A percentile compares a stretch with the other conserved stretches of the same genome.
phyloP scores from a whole-genome alignment of 768 basidiomycete species.

The Boletus eberwhitei region DNA sequence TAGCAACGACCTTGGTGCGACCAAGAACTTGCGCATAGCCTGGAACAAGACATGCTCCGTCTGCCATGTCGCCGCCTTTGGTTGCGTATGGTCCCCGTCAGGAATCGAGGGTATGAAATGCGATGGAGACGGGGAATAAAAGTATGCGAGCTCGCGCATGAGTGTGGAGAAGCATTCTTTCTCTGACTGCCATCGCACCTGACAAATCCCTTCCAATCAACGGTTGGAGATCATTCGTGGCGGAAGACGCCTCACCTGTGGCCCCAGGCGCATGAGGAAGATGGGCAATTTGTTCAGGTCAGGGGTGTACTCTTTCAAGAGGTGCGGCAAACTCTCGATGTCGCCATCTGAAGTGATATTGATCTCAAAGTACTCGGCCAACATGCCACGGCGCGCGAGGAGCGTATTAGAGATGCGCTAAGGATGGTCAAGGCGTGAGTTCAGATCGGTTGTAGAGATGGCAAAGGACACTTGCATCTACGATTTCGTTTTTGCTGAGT shows the following conservation, averaged over 20 bases:
- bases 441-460: neutral
- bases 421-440: neutral
- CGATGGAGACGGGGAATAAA: conserved; percentile 62
- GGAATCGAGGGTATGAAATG: conserved; percentile 14
- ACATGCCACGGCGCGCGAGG: conserved; percentile 69
- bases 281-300: conserved; percentile 87
- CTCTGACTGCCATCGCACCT: conserved; percentile 91
- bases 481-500: conserved; percentile 58
- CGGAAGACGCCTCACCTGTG: conserved; percentile 54
- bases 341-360: conserved; percentile 61
- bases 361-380: conserved; percentile 88
- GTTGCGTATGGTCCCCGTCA: conserved; percentile 39
- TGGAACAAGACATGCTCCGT: conserved; percentile 91
- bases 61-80: conserved; percentile 71
- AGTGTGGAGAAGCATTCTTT: conserved; percentile 82
- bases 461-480: conserved; percentile 51
- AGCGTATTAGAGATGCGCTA: conserved; percentile 68
- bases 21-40: conserved; percentile 72
- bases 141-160: conserved; percentile 86
- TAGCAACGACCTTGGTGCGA: conserved; percentile 61
- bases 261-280: conserved; percentile 87
- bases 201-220: neutral
- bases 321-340: conserved; percentile 75
- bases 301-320: conserved; percentile 85
- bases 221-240: neutral